Conservation (phyloP, 2,329 filamentous ascomycete genomes). For the Penicillium janthinellum region DNA sequence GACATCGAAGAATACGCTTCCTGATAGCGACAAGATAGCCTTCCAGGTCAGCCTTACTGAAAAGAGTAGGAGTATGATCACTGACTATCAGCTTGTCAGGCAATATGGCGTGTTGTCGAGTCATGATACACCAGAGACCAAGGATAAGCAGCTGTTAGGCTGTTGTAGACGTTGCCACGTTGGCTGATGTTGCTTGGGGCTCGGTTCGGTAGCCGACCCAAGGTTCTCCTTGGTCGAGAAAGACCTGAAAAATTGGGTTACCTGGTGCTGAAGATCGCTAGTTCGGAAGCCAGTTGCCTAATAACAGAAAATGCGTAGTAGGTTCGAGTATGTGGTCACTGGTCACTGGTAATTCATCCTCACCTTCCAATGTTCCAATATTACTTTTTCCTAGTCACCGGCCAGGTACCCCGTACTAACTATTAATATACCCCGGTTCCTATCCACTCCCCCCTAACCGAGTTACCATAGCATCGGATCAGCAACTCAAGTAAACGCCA, state of each 20-base stretch:
- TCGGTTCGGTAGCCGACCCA: slow-evolving; percentile 10
- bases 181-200: neutral
- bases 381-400: too few species aligned
- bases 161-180: neutral
- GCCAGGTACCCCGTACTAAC: neutral
- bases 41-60: neutral
- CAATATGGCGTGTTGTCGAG: neutral
- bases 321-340: too few species aligned
- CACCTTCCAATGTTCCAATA: neutral
- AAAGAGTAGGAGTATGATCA: neutral
- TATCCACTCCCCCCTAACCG: neutral
- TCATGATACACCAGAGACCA: neutral
- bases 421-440: neutral
- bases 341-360: too few species aligned
- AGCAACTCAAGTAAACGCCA: slow-evolving; percentile 17
- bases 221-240: neutral
- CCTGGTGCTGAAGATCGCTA: neutral
- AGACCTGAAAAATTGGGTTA: slow-evolving; percentile 1
- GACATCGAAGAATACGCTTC: neutral
- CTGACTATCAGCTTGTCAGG: neutral
- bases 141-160: neutral
- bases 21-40: neutral
- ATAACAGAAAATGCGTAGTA: neutral
- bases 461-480: slow-evolving; percentile 6
- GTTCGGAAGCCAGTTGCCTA: neutral